A percentile compares a stretch with the other conserved stretches of the same genome.
These are phyloP conservation scores for Athelia sp. DNA, from an alignment of 1,284 basidiomycete species.

Conservation along the genomic window DNA sequence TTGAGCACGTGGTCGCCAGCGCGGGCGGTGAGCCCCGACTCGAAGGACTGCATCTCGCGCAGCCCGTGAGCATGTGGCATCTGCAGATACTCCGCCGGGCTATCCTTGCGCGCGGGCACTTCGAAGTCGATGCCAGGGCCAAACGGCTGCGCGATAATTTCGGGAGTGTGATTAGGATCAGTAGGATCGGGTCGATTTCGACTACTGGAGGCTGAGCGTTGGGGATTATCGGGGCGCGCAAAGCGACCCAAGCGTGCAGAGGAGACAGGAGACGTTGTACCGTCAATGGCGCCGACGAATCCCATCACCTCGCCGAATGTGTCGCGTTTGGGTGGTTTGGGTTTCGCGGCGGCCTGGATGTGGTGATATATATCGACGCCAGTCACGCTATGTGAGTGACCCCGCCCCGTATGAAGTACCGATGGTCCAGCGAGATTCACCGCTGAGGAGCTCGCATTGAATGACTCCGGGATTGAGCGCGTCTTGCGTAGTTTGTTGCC, in stretches of 20 bases:
- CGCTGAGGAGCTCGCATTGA: slow-evolving; percentile 20
- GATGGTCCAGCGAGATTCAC: slow-evolving; percentile 19
- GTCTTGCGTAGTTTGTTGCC: slow-evolving; percentile 61
- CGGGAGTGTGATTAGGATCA: slow-evolving; percentile 8
- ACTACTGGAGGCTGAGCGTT: too few species aligned
- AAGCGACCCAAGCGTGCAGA: slow-evolving; percentile 24
- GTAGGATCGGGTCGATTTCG: slow-evolving; percentile 3
- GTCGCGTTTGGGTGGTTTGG: slow-evolving; percentile 34
- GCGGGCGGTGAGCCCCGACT: slow-evolving; percentile 69
- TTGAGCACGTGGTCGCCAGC: slow-evolving; percentile 30
- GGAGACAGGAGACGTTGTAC: too few species aligned
- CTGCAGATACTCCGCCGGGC: slow-evolving; percentile 19
- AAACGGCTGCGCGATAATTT: slow-evolving; percentile 51
- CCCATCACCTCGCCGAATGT: slow-evolving; percentile 56
- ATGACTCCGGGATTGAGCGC: slow-evolving; percentile 64
- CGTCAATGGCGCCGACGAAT: slow-evolving; percentile 29
- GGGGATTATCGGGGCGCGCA: slow-evolving; percentile 13
- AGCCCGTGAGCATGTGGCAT: slow-evolving; percentile 39
- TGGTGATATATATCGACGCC: slow-evolving; percentile 55
- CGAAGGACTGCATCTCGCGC: slow-evolving; percentile 78
- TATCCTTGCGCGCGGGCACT: slow-evolving; percentile 42
- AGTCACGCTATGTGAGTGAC: slow-evolving; percentile 75
- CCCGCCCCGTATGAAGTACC: slow-evolving; percentile 41
- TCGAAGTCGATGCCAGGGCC: slow-evolving; percentile 59
- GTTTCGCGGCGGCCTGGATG: slow-evolving; percentile 10